Base-by-base conservation (phyloP, 306 rosid genomes). In the Cyamopsis tetragonoloba region DNA sequence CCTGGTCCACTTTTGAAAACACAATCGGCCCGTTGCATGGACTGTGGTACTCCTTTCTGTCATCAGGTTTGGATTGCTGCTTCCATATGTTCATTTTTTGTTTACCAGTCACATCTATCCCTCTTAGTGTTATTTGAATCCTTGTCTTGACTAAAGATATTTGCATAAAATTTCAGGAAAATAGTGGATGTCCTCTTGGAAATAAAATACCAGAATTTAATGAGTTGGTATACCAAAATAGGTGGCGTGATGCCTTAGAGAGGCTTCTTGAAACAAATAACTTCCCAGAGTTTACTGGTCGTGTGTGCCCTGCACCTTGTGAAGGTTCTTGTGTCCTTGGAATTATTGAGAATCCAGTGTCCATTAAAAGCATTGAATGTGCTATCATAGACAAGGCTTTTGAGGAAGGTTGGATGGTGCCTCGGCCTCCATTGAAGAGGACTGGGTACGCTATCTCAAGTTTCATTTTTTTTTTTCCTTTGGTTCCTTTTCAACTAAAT, bases 281-380 rank as follows among this genome's bases (percentile, higher is more conserved):
- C 85, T 95, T 95, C 71, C 99, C 99, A 0, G 99, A 95, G 82
- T 95, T 95, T 42, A 95, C 99, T 46, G 99, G 99, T 26, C 90
- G 99, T 18, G 99, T 95, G 27, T 95, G 99, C 59, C 99, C 99
- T n/a, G 99, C 99, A 17, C 99, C 99, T 43, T 95, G 99, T 61
- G 99, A 95, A 85, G 99, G 99, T 43, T 83, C 99, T 24, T 95
- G 99, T 64, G 99, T 95, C 26, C 85, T 81, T 67, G 85, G 85
- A 38, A 81, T 81, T 39, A 80, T 80, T 56, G 99, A 95, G 87
- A 88, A 95, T 71, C 96, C 99, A 0, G 99, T 66, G 6, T 88
- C 99, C 51, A 90, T 95, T 57, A 95, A 95, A 77, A 95, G 72
- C 83, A 95, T 95, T 58, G 99, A 95, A 74, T 95, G 97, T 83